Conservation (phyloP, 2,329 filamentous ascomycete species). For the Phaeosphaeriaceae sp. region DNA sequence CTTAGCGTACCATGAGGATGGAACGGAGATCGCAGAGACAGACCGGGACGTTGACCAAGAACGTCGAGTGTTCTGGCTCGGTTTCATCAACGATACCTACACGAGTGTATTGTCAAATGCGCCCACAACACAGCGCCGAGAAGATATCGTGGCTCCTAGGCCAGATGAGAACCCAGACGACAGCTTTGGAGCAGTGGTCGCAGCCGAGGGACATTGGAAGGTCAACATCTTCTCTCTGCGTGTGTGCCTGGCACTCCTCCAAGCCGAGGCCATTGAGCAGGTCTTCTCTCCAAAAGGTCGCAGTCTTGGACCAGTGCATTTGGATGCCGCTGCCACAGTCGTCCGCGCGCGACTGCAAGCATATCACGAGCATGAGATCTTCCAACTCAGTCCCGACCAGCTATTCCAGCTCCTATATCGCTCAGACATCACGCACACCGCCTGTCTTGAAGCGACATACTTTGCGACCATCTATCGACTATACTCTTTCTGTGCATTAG, state of each 20-base stretch:
- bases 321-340: slow-evolving; percentile 3
- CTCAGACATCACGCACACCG: slow-evolving; percentile 30
- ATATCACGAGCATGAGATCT: slow-evolving; percentile 31
- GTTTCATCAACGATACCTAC: slow-evolving; percentile 27
- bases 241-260: slow-evolving; percentile 25
- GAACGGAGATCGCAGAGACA: neutral
- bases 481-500: slow-evolving; percentile 21
- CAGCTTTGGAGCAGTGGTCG: slow-evolving; percentile 21
- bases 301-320: slow-evolving; percentile 7
- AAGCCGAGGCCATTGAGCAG: slow-evolving; percentile 32
- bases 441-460: slow-evolving; percentile 30
- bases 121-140: slow-evolving; percentile 24
- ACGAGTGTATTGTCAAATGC: slow-evolving; percentile 23
- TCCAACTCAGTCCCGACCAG: slow-evolving; percentile 20
- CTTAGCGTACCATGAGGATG: slow-evolving; percentile 25
- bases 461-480: slow-evolving; percentile 33
- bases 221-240: slow-evolving; percentile 29
- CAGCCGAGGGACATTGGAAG: slow-evolving; percentile 29
- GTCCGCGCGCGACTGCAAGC: slow-evolving; percentile 17
- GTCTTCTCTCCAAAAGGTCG: slow-evolving; percentile 18
- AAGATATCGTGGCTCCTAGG: slow-evolving; percentile 18
- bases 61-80: slow-evolving; percentile 33
- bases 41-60: slow-evolving; percentile 25
- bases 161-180: slow-evolving; percentile 22
- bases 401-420: slow-evolving; percentile 32